A percentile compares a stretch with the other conserved stretches of the same genome.
Conservation (phyloP, 2,329 filamentous ascomycete species). For the Aspergillus fumigatiaffinis region DNA sequence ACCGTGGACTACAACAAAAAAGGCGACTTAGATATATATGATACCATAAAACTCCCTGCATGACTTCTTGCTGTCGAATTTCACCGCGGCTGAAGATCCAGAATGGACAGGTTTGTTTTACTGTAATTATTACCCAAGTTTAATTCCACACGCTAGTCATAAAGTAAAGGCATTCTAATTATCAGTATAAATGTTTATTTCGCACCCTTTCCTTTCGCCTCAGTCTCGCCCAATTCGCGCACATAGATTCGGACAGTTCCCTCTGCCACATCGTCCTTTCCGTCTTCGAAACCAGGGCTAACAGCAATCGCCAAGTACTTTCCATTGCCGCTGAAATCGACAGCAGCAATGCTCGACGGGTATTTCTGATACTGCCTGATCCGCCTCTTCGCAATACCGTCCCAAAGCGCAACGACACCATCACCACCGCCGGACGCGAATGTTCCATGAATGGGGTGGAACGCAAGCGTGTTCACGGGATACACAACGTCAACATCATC, state of each 20-base stretch:
- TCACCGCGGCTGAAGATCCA: neutral
- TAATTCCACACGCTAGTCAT: neutral
- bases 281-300: constrained; percentile 84
- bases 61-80: neutral
- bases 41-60: constrained; percentile 11
- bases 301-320: constrained; percentile 74
- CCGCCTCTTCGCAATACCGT: constrained; percentile 82
- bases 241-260: constrained; percentile 74
- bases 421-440: constrained; percentile 90
- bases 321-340: constrained; percentile 75
- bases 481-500: constrained; percentile 77
- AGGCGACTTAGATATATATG: constrained; percentile 5
- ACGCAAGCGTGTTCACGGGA: constrained; percentile 84
- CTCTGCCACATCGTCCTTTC: constrained; percentile 70
- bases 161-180: neutral
- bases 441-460: constrained; percentile 76
- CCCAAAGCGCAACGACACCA: constrained; percentile 89
- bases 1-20: neutral
- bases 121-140: neutral
- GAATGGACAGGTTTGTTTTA: neutral
- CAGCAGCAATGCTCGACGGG: constrained; percentile 69
- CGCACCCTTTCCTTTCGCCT: constrained; percentile 78
- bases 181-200: constrained; percentile 48
- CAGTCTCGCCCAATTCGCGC: constrained; percentile 77
- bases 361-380: constrained; percentile 88